phyloP scores from a whole-genome alignment of 495 filamentous ascomycete genomes.

The Tuber magnatum region DNA sequence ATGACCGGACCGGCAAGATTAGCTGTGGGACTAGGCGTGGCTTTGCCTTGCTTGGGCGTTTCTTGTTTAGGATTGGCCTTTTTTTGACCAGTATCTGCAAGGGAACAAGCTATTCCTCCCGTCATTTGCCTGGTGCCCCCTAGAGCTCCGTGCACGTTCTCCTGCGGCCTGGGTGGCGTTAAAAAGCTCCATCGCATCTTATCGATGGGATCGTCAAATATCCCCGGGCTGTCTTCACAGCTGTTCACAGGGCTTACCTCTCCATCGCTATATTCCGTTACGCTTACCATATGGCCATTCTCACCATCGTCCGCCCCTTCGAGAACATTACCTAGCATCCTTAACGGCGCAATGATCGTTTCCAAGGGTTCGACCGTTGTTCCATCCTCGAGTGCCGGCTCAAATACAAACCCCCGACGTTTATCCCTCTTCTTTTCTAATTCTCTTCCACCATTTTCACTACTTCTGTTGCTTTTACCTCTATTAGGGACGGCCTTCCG shows the following conservation, averaged over 20 bases:
- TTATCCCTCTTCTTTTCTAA: constrained; percentile 13
- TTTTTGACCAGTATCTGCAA: background rate
- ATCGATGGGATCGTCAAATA: constrained; percentile 13
- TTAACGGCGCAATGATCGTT: background rate
- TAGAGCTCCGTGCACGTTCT: background rate
- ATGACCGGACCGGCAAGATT: background rate
- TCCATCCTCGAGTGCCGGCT: constrained; percentile 6
- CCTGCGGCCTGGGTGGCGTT: background rate
- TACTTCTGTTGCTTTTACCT: background rate
- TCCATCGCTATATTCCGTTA: background rate
- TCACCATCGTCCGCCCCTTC: constrained; percentile 8
- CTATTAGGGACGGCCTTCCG: constrained; percentile 10
- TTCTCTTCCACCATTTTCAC: background rate
- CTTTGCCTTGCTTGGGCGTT: background rate
- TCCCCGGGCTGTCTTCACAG: constrained; percentile 2
- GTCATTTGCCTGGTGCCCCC: background rate
- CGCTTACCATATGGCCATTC: background rate
- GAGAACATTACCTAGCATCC: constrained; percentile 16
- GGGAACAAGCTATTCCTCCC: background rate
- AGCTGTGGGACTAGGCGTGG: background rate
- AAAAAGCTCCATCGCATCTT: constrained; percentile 25
- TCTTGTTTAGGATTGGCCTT: background rate
- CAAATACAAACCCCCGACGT: constrained; percentile 17
- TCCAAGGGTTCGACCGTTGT: background rate
- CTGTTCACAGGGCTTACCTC: constrained; percentile 8